Base-by-base conservation (phyloP, 441 rosid genomes). In the Kokia cookei region DNA sequence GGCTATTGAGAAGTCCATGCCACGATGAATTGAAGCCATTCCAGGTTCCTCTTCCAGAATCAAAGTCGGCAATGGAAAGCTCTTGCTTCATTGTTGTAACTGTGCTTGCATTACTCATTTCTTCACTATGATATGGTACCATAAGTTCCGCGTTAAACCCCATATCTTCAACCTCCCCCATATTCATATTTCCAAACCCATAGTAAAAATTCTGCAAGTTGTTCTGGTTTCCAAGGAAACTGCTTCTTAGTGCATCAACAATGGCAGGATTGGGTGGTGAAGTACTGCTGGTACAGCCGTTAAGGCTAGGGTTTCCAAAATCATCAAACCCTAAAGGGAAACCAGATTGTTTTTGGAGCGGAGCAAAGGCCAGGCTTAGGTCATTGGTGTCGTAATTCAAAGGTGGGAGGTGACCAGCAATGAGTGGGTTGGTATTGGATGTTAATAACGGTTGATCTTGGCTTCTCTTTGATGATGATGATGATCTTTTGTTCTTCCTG, bases 1-100 rank as follows among this genome's bases (percentile, higher is more conserved):
- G 89, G 76, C 85, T 88, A 64, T 94, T 88, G 40, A 92, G 82
- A 70, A 92, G 87, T 64, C 94, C 97, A 72, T 88, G 85, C 97
- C 97, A 94, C 71, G 91, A 72, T 24, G 97, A 84, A 79, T 80
- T 85, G 64, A 89, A 57, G 50, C 85, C 89, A 80, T 80, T 90
- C 96, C 97, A 90, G 86, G 78, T 90, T 63, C 84, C 98, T 78
- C 85, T 82, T 68, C 84, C 90, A 14, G 90, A 76, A 80, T 85
- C 89, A 80, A 80, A 75, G 54, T 84, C 90, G 55, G 77, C 71
- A 64, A 65, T 40, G 71, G 61, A 55, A 22, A 55, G 29, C 61
- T 85, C 96, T 84, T 86, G 89, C 85, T 84, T 88, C 83, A 68
- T 85, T 71, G 88, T 83, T 79, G 83, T 86, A 40, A 80, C 84